These are phyloP conservation scores for Orbilia blumenaviensis DNA, from an alignment of 2,329 filamentous ascomycete genomes.

Conservation along the genomic window DNA sequence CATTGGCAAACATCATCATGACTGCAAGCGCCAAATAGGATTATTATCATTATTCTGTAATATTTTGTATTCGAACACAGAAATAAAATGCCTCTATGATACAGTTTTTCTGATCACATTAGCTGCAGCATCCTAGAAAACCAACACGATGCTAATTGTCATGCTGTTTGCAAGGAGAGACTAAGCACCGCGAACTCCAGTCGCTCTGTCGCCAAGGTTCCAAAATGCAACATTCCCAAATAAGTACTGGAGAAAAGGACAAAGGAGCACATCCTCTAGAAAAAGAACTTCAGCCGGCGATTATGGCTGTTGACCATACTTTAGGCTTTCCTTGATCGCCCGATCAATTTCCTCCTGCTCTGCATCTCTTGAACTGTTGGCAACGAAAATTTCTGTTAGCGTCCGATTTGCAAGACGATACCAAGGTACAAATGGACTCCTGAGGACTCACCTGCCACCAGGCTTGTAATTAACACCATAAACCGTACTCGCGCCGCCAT, in stretches of 20 bases:
- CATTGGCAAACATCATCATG: slow-evolving; percentile 6
- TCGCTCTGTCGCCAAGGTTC: slow-evolving; percentile 12
- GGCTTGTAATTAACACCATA: slow-evolving; percentile 58
- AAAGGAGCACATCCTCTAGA: background rate
- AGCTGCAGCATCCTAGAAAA: background rate
- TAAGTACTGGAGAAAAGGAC: background rate
- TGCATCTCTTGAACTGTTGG: slow-evolving; percentile 58
- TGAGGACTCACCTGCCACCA: slow-evolving; percentile 58
- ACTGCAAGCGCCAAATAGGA: background rate
- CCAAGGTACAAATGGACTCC: background rate
- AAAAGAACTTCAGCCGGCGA: background rate
- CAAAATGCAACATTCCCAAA: slow-evolving; percentile 9
- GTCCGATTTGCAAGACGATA: background rate
- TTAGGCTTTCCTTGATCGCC: slow-evolving; percentile 69
- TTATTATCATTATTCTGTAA: background rate
- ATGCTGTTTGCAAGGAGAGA: background rate
- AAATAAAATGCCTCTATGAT: background rate
- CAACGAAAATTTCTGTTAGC: slow-evolving; percentile 43
- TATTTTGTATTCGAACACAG: background rate
- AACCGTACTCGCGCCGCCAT: slow-evolving; percentile 19
- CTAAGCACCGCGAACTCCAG: background rate
- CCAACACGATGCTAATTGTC: background rate
- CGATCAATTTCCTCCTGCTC: slow-evolving; percentile 66
- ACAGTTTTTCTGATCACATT: background rate
- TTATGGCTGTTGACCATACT: slow-evolving; percentile 32